Conservation (phyloP, 495 filamentous ascomycete species). For the Penicillium nucicola region DNA sequence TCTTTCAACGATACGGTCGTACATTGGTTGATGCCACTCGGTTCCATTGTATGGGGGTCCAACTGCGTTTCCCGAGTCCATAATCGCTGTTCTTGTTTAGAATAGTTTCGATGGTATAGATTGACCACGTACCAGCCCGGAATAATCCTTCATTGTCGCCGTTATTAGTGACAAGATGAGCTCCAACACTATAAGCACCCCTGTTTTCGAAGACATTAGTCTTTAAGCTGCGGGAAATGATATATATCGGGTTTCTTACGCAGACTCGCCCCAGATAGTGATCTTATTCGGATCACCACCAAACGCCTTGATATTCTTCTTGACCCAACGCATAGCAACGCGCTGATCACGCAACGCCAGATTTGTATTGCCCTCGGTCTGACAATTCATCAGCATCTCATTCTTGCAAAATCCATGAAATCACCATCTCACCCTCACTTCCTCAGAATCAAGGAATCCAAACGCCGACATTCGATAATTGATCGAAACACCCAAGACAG, state of each 20-base stretch:
- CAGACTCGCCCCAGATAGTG: conserved; percentile 71
- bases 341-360: conserved; percentile 50
- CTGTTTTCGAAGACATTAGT: conserved; percentile 8
- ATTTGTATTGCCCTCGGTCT: conserved; percentile 47
- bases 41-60: conserved; percentile 40
- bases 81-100: conserved; percentile 47
- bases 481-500: conserved; percentile 68
- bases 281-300: conserved; percentile 57
- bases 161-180: conserved; percentile 31
- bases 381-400: not conserved
- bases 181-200: conserved; percentile 37
- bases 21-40: conserved; percentile 42
- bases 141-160: conserved; percentile 37
- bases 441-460: conserved; percentile 61
- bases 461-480: conserved; percentile 73
- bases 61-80: conserved; percentile 60
- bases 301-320: conserved; percentile 49
- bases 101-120: too few relatives aligned
- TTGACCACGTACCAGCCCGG: conserved; percentile 26
- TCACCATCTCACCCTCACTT: conserved; percentile 30
- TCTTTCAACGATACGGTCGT: conserved; percentile 32
- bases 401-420: too few relatives aligned
- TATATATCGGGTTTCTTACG: conserved; percentile 27
- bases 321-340: conserved; percentile 47
- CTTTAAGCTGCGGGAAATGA: not conserved